Base-by-base conservation (phyloP, 148 eudicot genomes). In the Chenopodium berlandieri region DNA sequence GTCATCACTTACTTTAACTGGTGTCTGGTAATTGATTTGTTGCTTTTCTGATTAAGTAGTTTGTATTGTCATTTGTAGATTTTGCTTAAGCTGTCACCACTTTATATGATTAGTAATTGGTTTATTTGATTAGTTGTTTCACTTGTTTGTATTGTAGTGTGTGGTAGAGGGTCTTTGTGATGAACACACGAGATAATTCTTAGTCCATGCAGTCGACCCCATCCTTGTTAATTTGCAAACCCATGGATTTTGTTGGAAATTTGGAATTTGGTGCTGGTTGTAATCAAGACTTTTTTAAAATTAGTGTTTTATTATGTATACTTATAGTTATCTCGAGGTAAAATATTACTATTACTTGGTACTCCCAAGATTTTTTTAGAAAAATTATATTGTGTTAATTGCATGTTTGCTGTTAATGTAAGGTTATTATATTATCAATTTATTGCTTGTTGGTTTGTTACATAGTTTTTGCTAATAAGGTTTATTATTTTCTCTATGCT, bases 361-460 rank as follows among this genome's bases (percentile, higher is more conserved):
- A 34, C 37, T 34, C 37, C 37, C 37, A 34, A 34, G 60, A 5
- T 54, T 71, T 71, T 58, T n/a, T 23, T 40, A 12, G 27, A 25
- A 5, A 50, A 50, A 50, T 50, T 37, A 60, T 37, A 27, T 23
- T 47, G 11, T 78, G 34, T 9, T 56, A n/a, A 63, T 72, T 80
- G 71, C 60, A 72, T 80, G 71, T 25, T 80, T 54, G 25, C 30
- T 48, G 74, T 54, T 68, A 37, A 40, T n/a, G 1, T n/a, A 73
- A 46, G 3, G 52, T 44, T 27, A 76, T 60, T 46, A 4, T 78
- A 9, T 78, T 46, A 9, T 70, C 13, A 75, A 66, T 30, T 54
- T 34, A 7, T 54, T 34, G 23, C 20, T n/a, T 32, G n/a, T 70
- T 30, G 44, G 44, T 40, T 40, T 40, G 40, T 32, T 2, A 19